phyloP scores from a whole-genome alignment of 108 stramenopile genomes.

The Pseudonitzschia multiseries region DNA sequence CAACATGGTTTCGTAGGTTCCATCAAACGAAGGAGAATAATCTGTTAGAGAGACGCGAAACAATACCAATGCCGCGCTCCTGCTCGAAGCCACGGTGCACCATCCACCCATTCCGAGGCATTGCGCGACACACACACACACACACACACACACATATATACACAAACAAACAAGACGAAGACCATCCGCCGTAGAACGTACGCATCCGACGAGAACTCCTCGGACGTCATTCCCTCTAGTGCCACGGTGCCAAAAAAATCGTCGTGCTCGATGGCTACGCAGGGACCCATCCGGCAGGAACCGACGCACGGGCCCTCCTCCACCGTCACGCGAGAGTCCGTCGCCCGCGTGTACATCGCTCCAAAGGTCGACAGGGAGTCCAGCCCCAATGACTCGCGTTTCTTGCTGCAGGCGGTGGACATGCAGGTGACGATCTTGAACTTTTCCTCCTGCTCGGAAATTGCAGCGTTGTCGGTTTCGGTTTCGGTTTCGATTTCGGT shows the following conservation, averaged over 20 bases:
- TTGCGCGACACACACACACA: background rate
- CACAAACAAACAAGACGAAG: background rate
- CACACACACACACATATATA: background rate
- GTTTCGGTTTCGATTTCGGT: background rate
- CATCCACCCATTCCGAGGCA: no score
- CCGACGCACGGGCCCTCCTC: slow-evolving; percentile 78
- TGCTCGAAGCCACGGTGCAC: no score
- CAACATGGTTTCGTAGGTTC: no score
- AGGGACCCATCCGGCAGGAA: slow-evolving; percentile 73
- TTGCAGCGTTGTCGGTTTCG: slow-evolving; percentile 7
- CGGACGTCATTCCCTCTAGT: slow-evolving; percentile 71
- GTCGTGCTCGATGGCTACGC: slow-evolving; percentile 76
- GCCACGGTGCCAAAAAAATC: slow-evolving; percentile 75
- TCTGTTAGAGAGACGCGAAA: no score
- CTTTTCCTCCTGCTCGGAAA: slow-evolving; percentile 35
- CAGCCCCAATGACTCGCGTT: slow-evolving; percentile 51
- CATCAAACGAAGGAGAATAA: no score
- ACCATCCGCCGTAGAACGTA: no score
- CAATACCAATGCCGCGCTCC: no score
- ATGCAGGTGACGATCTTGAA: slow-evolving; percentile 76
- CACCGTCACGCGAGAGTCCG: slow-evolving; percentile 39
- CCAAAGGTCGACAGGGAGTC: slow-evolving; percentile 62
- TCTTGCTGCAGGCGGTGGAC: slow-evolving; percentile 60
- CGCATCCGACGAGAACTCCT: slow-evolving; percentile 60
- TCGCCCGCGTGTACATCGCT: slow-evolving; percentile 52